These are phyloP conservation scores for Endocarpon pusillum DNA, from an alignment of 495 filamentous ascomycete species.

Conservation along the genomic window DNA sequence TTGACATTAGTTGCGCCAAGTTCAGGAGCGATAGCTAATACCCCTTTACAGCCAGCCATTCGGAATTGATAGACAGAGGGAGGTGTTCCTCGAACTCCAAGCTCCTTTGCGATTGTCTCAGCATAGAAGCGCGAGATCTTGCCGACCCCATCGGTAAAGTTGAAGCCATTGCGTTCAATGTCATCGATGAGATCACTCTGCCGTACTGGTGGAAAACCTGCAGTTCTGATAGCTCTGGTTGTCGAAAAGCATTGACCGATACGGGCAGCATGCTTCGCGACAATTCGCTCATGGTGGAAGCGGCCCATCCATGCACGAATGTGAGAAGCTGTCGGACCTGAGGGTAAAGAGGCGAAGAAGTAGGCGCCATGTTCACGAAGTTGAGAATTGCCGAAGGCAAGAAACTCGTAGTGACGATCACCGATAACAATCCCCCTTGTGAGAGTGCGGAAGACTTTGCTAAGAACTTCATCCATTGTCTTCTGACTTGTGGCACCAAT, in stretches of 20 bases:
- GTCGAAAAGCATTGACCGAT: constrained; percentile 94
- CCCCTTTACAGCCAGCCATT: constrained; percentile 79
- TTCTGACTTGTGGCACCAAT: constrained; percentile 37
- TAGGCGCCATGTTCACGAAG: constrained; percentile 86
- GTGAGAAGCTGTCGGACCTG: constrained; percentile 39
- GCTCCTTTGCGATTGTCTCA: constrained; percentile 44
- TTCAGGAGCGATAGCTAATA: constrained; percentile 56
- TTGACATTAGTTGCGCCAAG: constrained; percentile 43
- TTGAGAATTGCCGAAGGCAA: constrained; percentile 92
- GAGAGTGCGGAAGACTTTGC: constrained; percentile 52
- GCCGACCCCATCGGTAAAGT: constrained; percentile 86
- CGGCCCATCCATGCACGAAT: constrained; percentile 89
- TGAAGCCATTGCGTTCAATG: constrained; percentile 43
- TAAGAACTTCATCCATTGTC: constrained; percentile 54
- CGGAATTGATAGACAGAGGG: constrained; percentile 88
- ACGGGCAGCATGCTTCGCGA: constrained; percentile 75
- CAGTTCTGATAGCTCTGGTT: constrained; percentile 46
- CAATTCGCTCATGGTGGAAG: constrained; percentile 55
- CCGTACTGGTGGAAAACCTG: constrained; percentile 13
- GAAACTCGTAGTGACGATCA: constrained; percentile 67
- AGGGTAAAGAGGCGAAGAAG: constrained; percentile 52
- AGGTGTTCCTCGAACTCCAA: constrained; percentile 32
- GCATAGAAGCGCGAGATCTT: constrained; percentile 74
- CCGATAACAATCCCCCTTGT: constrained; percentile 68
- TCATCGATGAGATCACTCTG: constrained; percentile 37